phyloP scores from a whole-genome alignment of 2,329 filamentous ascomycete genomes.

The Ophiocordyceps robertsii region DNA sequence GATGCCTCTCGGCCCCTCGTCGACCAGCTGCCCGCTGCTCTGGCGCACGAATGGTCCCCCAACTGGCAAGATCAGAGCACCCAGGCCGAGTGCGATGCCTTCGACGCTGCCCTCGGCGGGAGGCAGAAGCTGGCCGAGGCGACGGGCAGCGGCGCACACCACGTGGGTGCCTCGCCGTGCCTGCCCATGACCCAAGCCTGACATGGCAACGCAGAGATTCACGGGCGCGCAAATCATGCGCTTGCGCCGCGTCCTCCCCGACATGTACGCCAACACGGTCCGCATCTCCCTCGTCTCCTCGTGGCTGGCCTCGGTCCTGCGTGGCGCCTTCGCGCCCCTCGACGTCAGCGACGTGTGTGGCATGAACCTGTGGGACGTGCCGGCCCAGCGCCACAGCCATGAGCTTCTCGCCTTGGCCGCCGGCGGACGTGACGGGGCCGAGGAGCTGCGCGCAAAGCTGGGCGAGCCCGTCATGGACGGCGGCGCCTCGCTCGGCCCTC shows the following conservation, averaged over 20 bases:
- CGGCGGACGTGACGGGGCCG: slow-evolving; percentile 37
- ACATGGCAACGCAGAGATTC: slow-evolving; percentile 51
- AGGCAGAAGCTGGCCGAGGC: slow-evolving; percentile 57
- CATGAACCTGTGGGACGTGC: slow-evolving; percentile 93
- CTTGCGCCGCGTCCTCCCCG: slow-evolving; percentile 66
- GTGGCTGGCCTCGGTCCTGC: slow-evolving; percentile 81
- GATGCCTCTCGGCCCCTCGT: slow-evolving; percentile 48
- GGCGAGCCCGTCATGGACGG: slow-evolving; percentile 71
- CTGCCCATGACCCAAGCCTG: no score
- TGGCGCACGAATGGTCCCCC: slow-evolving; percentile 77
- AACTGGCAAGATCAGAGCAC: slow-evolving; percentile 99
- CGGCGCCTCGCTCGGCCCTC: slow-evolving; percentile 60
- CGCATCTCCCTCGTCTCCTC: slow-evolving; percentile 92
- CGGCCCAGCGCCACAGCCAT: slow-evolving; percentile 58
- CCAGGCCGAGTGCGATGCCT: slow-evolving; percentile 78
- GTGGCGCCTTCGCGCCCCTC: slow-evolving; percentile 74
- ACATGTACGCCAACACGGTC: slow-evolving; percentile 66
- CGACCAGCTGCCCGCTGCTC: slow-evolving; percentile 58
- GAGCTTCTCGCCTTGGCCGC: slow-evolving; percentile 63
- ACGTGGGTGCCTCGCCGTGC: slow-evolving; percentile 42
- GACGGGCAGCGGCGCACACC: slow-evolving; percentile 89
- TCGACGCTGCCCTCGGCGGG: slow-evolving; percentile 59
- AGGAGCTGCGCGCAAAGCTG: slow-evolving; percentile 61
- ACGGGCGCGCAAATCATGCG: slow-evolving; percentile 94
- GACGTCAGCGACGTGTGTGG: slow-evolving; percentile 93